Percentiles rank a stretch among this genome's conserved stretches.
phyloP scores from a whole-genome alignment of 805 yeast species.

The Saturnispora sekii region DNA sequence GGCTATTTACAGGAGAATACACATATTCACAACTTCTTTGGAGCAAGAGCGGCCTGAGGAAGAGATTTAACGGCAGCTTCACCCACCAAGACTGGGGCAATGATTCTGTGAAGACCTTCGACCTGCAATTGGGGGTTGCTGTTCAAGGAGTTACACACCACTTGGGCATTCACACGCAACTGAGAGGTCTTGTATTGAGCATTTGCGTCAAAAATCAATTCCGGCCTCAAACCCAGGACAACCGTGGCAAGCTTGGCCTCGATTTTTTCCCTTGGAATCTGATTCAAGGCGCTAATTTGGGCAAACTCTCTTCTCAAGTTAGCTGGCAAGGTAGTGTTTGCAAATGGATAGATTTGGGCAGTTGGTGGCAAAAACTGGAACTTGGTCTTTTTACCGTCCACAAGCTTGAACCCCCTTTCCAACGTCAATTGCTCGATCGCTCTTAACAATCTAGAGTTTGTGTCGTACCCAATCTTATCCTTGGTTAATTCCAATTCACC shows the following conservation, averaged over 20 bases:
- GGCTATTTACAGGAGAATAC: constrained; percentile 1
- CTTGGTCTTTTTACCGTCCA: constrained; percentile 8
- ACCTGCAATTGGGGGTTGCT: constrained; percentile 25
- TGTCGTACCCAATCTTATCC: constrained; percentile 20
- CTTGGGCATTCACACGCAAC: constrained; percentile 22
- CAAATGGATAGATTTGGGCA: constrained; percentile 18
- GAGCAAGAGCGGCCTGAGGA: constrained; percentile 16
- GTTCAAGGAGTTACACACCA: constrained; percentile 23
- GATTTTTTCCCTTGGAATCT: constrained; percentile 16
- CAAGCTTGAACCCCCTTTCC: constrained; percentile 18
- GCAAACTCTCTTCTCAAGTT: constrained; percentile 14
- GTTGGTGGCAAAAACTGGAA: constrained; percentile 15
- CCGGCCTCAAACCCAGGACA: constrained; percentile 23
- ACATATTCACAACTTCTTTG: constrained; percentile 10
- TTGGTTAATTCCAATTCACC: constrained; percentile 20
- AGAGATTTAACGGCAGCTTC: constrained; percentile 14
- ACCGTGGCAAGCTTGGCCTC: constrained; percentile 17
- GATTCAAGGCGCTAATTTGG: constrained; percentile 9
- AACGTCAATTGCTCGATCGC: constrained; percentile 20
- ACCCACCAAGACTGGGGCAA: constrained; percentile 17
- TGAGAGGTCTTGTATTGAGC: constrained; percentile 19
- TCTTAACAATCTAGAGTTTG: constrained; percentile 22
- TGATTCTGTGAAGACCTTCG: constrained; percentile 15
- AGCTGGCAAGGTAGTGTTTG: constrained; percentile 17
- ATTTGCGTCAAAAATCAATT: constrained; percentile 15